Conservation (phyloP, 208 protist genomes). For the Leishmania braziliensis region DNA sequence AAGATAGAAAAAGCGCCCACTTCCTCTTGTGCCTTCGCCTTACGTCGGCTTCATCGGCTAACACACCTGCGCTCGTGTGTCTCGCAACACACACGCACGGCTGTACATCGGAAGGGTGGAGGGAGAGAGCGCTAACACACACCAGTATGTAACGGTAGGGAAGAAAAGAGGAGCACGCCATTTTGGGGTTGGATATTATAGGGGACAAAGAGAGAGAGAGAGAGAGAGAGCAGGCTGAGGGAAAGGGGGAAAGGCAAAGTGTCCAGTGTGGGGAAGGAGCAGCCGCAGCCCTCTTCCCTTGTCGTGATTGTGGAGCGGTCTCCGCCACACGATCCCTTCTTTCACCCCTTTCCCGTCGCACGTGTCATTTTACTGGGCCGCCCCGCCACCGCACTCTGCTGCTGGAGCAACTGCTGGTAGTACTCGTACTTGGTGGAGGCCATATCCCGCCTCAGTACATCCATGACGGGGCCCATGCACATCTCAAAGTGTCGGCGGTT, state of each 20-base stretch:
- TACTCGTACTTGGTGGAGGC: constrained; percentile 87
- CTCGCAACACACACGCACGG: constrained; percentile 24
- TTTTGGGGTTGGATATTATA: background rate
- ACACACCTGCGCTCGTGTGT: background rate
- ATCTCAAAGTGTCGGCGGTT: constrained; percentile 93
- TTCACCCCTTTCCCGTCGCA: background rate
- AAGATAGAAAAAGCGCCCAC: background rate
- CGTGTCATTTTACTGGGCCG: background rate
- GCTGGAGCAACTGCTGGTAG: constrained; percentile 87
- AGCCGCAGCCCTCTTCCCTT: background rate
- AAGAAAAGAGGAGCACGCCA: background rate
- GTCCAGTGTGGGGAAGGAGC: background rate
- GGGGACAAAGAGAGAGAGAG: background rate
- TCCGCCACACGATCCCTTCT: background rate
- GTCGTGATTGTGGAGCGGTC: background rate
- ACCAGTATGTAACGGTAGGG: background rate
- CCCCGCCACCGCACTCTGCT: constrained; percentile 28
- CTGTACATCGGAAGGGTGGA: constrained; percentile 5
- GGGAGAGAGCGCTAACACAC: background rate
- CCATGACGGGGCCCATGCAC: constrained; percentile 91
- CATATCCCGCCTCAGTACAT: constrained; percentile 85
- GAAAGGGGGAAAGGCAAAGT: background rate
- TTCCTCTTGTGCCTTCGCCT: background rate
- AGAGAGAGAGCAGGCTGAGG: too few relatives aligned
- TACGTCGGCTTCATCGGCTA: background rate